Percentiles rank a stretch among this genome's conserved stretches.
These are phyloP conservation scores for Xylaria nigripes DNA, from an alignment of 495 filamentous ascomycete species.

Conservation along the genomic window DNA sequence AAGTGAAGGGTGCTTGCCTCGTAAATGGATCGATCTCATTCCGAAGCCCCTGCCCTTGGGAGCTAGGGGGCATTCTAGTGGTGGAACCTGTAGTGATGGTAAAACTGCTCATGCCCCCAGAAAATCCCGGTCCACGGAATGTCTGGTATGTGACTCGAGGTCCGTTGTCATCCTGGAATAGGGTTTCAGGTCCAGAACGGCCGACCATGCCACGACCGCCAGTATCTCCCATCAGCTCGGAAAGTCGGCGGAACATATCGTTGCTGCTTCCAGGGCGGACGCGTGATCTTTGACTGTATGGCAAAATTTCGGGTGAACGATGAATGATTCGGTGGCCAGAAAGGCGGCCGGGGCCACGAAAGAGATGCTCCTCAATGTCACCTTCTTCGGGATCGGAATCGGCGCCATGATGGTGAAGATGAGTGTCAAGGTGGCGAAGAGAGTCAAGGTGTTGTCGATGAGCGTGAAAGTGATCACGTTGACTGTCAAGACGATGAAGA, in stretches of 20 bases:
- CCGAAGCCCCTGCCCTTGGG: background rate
- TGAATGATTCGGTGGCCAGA: slow-evolving; percentile 23
- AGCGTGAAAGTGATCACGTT: slow-evolving; percentile 16
- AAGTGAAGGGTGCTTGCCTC: slow-evolving; percentile 14
- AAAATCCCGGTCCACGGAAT: slow-evolving; percentile 19
- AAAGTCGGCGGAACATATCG: slow-evolving; percentile 35
- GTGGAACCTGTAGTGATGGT: slow-evolving; percentile 25
- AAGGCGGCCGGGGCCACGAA: slow-evolving; percentile 40
- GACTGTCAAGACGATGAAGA: slow-evolving; percentile 21
- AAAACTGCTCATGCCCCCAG: slow-evolving; percentile 24
- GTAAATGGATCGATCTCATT: slow-evolving; percentile 18
- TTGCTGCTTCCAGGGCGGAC: slow-evolving; percentile 21
- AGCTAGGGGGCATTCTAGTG: slow-evolving; percentile 3
- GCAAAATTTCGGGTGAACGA: slow-evolving; percentile 19
- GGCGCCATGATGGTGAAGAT: slow-evolving; percentile 23
- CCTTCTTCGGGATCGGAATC: slow-evolving; percentile 41
- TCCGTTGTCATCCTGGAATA: slow-evolving; percentile 13
- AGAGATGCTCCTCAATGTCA: slow-evolving; percentile 42
- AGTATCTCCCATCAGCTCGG: slow-evolving; percentile 29
- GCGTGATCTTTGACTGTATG: slow-evolving; percentile 11
- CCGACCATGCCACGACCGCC: slow-evolving; percentile 15
- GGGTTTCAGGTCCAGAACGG: slow-evolving; percentile 22
- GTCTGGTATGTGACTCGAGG: slow-evolving; percentile 20
- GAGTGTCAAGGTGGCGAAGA: background rate
- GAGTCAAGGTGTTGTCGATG: slow-evolving; percentile 27